Conservation (phyloP, 2,329 filamentous ascomycete genomes). For the Domatiomyces globalis region DNA sequence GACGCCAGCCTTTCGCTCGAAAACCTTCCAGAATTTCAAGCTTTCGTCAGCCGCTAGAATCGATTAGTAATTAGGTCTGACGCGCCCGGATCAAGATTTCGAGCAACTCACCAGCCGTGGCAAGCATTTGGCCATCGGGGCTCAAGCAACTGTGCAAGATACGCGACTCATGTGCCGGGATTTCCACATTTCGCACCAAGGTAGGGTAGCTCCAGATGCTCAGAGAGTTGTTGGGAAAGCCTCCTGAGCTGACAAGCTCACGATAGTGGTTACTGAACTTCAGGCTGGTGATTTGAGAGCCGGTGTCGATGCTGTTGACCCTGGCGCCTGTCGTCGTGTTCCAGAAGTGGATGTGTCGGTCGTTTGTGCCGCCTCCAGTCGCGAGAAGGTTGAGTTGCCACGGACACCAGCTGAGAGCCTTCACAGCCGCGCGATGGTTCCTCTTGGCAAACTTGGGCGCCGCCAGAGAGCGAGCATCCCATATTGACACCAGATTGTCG, state of each 20-base stretch:
- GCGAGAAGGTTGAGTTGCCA: conserved; percentile 97
- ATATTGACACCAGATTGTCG: conserved; percentile 97
- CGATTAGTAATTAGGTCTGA: conserved; percentile 8
- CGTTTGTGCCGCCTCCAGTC: conserved; percentile 89
- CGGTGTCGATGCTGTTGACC: conserved; percentile 98
- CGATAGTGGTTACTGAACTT: conserved; percentile 96
- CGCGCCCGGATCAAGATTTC: background rate
- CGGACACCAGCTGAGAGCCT: conserved; percentile 95
- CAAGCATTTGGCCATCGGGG: conserved; percentile 94
- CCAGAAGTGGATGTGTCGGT: conserved; percentile 99
- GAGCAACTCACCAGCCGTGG: conserved; percentile 59
- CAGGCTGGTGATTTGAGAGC: conserved; percentile 89
- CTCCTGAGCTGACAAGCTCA: conserved; percentile 93
- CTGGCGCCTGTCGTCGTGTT: conserved; percentile 95
- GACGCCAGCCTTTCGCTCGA: conserved; percentile 88
- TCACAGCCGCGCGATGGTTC: conserved; percentile 97
- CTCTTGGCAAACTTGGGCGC: conserved; percentile 99
- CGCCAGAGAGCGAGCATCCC: conserved; percentile 85
- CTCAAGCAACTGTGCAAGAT: conserved; percentile 94
- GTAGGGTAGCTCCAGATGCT: conserved; percentile 99
- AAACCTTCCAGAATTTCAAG: conserved; percentile 99
- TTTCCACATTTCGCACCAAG: conserved; percentile 92
- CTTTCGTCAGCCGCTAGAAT: conserved; percentile 73
- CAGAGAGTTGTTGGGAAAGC: conserved; percentile 97
- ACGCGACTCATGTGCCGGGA: conserved; percentile 90